phyloP scores from a whole-genome alignment of 257 asterid genomes.

The Penstemon eatonii region DNA sequence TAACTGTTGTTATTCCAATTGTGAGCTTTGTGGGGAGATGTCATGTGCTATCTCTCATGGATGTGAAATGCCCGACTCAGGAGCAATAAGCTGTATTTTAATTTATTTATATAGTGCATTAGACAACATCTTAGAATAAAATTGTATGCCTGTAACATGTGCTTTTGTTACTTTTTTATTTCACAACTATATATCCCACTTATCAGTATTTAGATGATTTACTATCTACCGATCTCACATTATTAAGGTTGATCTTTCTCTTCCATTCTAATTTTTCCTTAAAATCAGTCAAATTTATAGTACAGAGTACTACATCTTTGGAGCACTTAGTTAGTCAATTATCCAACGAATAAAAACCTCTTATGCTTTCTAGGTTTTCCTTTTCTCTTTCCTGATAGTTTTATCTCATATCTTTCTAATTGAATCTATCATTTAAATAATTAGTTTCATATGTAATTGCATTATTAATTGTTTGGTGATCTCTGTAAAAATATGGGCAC shows the following conservation, averaged over 20 bases:
- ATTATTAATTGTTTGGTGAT: background rate
- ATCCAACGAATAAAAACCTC: background rate
- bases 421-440: slow-evolving; percentile 3
- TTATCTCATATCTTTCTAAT: background rate
- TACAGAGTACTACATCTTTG: background rate
- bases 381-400: slow-evolving; percentile 9
- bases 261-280: background rate
- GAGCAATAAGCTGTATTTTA: background rate
- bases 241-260: background rate
- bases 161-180: background rate
- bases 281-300: background rate
- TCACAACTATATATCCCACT: background rate
- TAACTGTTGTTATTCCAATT: slow-evolving; percentile 3
- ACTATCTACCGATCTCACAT: background rate
- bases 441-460: background rate
- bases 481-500: background rate
- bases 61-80: slow-evolving; percentile 8
- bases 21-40: slow-evolving; percentile 5
- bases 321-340: background rate
- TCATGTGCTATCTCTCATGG: slow-evolving; percentile 3
- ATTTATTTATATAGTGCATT: background rate
- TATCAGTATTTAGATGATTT: slow-evolving; percentile 8
- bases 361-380: background rate
- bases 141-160: background rate
- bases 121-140: background rate